Conservation (phyloP, 495 filamentous ascomycete species). For the Neurospora sp. region DNA sequence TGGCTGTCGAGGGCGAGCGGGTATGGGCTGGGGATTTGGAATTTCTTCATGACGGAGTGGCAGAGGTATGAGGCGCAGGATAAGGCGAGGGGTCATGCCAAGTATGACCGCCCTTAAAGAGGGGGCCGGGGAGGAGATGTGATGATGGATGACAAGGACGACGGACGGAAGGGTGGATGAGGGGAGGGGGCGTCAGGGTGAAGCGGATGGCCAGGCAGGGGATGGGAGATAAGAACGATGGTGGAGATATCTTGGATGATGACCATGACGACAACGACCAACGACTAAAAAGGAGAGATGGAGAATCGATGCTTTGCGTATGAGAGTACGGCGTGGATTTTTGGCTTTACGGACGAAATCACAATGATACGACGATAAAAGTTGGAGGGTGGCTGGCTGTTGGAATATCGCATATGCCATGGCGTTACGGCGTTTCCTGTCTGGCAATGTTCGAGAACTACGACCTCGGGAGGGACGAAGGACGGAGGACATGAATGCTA, state of each 20-base stretch:
- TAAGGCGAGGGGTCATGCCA: background rate
- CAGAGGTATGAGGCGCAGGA: constrained; percentile 32
- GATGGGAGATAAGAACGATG: background rate
- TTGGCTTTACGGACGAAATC: background rate
- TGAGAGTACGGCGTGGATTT: background rate
- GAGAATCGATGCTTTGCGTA: background rate
- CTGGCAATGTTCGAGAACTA: background rate
- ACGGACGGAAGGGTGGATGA: background rate
- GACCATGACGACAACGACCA: background rate
- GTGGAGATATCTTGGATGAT: background rate
- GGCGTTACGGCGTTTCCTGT: background rate
- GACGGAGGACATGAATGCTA: background rate
- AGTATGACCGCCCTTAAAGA: background rate
- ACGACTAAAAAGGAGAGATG: background rate
- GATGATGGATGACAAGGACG: background rate
- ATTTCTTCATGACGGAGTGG: constrained; percentile 50
- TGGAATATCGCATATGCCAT: background rate
- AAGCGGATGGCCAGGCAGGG: background rate
- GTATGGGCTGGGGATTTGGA: constrained; percentile 41
- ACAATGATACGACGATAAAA: background rate
- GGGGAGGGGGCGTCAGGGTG: background rate
- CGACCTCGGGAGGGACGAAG: background rate
- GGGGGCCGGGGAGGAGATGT: background rate
- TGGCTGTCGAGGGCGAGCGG: constrained; percentile 24
- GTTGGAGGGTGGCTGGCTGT: background rate